phyloP scores from a whole-genome alignment of 768 basidiomycete species.

The Roridomyces roridus region DNA sequence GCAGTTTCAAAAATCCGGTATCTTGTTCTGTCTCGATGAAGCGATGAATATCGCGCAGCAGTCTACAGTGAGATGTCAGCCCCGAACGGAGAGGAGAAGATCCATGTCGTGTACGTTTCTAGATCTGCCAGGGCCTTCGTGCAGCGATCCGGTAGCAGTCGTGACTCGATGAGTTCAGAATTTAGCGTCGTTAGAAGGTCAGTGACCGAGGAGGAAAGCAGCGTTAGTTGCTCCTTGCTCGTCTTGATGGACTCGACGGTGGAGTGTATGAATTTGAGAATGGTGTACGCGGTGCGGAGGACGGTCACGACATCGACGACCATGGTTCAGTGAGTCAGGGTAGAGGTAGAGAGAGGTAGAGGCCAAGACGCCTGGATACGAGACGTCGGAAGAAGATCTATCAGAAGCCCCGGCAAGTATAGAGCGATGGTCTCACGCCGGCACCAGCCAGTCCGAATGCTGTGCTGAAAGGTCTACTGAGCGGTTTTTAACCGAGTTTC shows the following conservation, averaged over 20 bases:
- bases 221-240: slow-evolving; percentile 4
- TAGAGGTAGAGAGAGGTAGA: too few relatives aligned
- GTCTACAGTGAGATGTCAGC: neutral
- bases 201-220: neutral
- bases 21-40: neutral
- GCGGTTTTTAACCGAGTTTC: too few relatives aligned
- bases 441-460: too few relatives aligned
- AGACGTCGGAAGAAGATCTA: too few relatives aligned
- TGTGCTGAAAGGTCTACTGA: too few relatives aligned
- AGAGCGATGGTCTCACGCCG: too few relatives aligned
- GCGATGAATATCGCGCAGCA: slow-evolving; percentile 10
- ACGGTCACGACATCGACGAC: neutral
- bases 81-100: neutral
- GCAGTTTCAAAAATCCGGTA: neutral
- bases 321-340: too few relatives aligned
- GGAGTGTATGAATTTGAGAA: neutral
- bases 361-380: too few relatives aligned
- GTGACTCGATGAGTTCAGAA: slow-evolving; percentile 7
- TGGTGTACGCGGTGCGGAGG: neutral
- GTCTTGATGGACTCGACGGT: neutral
- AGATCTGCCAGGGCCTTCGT: neutral
- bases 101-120: neutral
- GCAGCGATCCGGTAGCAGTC: slow-evolving; percentile 1
- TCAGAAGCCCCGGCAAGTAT: too few relatives aligned
- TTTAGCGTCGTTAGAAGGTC: slow-evolving; percentile 16